These are phyloP conservation scores for Trametes sanguinea DNA, from an alignment of 768 basidiomycete genomes.

Conservation along the genomic window DNA sequence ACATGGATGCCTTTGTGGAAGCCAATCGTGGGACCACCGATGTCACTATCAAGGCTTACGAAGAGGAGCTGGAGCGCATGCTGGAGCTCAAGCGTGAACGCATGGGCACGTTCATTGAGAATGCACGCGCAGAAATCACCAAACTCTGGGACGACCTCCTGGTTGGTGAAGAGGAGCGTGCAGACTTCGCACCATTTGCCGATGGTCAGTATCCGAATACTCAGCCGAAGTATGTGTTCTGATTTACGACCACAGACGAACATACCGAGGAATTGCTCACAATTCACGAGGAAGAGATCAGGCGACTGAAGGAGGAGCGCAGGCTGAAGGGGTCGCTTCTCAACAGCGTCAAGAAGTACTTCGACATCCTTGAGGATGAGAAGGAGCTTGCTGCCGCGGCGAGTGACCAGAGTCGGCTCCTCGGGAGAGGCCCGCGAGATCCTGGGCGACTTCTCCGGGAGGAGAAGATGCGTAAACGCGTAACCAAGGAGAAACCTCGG, in stretches of 20 bases:
- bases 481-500: conserved; percentile 88
- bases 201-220: conserved; percentile 58
- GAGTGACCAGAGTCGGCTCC: conserved; percentile 77
- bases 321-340: conserved; percentile 76
- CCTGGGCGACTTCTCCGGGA: conserved; percentile 86
- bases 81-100: conserved; percentile 83
- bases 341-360: conserved; percentile 80
- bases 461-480: conserved; percentile 96
- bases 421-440: conserved; percentile 80
- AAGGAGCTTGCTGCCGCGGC: conserved; percentile 83
- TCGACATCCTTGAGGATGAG: conserved; percentile 88
- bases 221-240: background rate
- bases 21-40: conserved; percentile 80
- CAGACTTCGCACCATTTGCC: conserved; percentile 76
- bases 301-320: conserved; percentile 80
- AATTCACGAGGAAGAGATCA: conserved; percentile 85
- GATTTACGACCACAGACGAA: conserved; percentile 56
- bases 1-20: conserved; percentile 94
- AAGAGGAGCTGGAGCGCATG: conserved; percentile 89
- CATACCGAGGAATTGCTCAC: conserved; percentile 85
- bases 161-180: conserved; percentile 79
- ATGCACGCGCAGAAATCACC: conserved; percentile 79
- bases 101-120: conserved; percentile 81
- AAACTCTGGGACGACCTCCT: conserved; percentile 85
- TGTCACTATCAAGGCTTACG: conserved; percentile 77